Conservation (phyloP, 2,329 filamentous ascomycete species). For the Colletotrichum tabaci region DNA sequence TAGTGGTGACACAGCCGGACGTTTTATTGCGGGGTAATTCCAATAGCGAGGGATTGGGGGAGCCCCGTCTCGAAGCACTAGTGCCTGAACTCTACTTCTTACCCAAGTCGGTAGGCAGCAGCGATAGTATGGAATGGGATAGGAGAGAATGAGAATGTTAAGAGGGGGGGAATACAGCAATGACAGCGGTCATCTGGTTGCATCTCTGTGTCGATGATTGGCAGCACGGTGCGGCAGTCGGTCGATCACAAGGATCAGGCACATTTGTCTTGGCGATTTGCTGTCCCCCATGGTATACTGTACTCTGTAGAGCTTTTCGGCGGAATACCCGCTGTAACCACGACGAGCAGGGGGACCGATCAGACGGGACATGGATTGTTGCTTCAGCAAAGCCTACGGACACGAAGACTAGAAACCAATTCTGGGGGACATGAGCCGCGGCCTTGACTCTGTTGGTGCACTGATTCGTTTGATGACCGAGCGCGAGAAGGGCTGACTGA, state of each 20-base stretch:
- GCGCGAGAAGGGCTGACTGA: slow-evolving; percentile 26
- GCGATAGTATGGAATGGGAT: background rate
- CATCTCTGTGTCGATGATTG: slow-evolving; percentile 13
- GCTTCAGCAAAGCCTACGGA: background rate
- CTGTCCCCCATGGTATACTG: background rate
- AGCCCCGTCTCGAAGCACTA: background rate
- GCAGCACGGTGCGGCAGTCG: slow-evolving; percentile 28
- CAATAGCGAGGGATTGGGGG: slow-evolving; percentile 12
- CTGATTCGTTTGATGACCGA: slow-evolving; percentile 38
- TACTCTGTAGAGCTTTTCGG: background rate
- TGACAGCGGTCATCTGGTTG: slow-evolving; percentile 12
- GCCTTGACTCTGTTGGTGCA: slow-evolving; percentile 23
- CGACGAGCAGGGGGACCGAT: background rate
- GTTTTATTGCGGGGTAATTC: slow-evolving; percentile 36
- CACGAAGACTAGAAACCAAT: slow-evolving; percentile 4
- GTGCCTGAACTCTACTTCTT: background rate
- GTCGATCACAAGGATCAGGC: slow-evolving; percentile 32
- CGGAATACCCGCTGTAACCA: background rate
- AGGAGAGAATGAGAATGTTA: no score
- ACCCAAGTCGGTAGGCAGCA: slow-evolving; percentile 7
- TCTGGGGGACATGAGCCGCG: background rate
- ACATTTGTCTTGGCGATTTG: slow-evolving; percentile 28
- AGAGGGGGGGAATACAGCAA: background rate
- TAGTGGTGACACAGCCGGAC: slow-evolving; percentile 10
- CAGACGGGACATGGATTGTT: background rate